These are phyloP conservation scores for Melampsora occidentalis DNA, from an alignment of 1,284 basidiomycete species.

Conservation along the genomic window DNA sequence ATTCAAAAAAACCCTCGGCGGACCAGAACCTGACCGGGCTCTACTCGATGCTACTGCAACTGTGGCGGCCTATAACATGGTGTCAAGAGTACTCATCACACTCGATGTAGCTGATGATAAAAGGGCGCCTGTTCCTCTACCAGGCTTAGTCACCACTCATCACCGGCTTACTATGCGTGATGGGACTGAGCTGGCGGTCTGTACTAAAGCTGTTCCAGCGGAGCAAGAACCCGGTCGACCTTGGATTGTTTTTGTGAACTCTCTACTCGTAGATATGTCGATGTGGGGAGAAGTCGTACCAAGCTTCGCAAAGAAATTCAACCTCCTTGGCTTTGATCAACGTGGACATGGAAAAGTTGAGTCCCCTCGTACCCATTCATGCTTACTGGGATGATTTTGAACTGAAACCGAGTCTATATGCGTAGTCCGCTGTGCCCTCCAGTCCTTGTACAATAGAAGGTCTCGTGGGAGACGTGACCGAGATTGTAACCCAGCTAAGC, in stretches of 20 bases:
- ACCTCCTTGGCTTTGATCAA: slow-evolving; percentile 56
- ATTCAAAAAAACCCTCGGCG: slow-evolving; percentile 50
- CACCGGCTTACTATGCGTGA: slow-evolving; percentile 32
- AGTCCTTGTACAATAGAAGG: slow-evolving; percentile 53
- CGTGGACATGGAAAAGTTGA: slow-evolving; percentile 55
- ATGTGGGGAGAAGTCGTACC: slow-evolving; percentile 56
- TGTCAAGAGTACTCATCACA: slow-evolving; percentile 56
- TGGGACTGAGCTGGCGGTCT: slow-evolving; percentile 34
- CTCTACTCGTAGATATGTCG: slow-evolving; percentile 55
- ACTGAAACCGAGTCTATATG: neutral
- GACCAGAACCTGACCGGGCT: slow-evolving; percentile 50
- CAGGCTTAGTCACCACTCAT: slow-evolving; percentile 46
- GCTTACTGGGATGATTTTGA: neutral
- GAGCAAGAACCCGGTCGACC: slow-evolving; percentile 44
- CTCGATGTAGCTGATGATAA: slow-evolving; percentile 55
- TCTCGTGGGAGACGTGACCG: slow-evolving; percentile 55
- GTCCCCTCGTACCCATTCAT: slow-evolving; percentile 2
- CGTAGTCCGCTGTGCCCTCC: slow-evolving; percentile 52
- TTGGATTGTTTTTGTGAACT: slow-evolving; percentile 56
- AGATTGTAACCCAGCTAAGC: slow-evolving; percentile 52
- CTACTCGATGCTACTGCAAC: slow-evolving; percentile 55
- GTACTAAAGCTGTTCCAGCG: slow-evolving; percentile 12
- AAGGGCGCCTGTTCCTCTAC: slow-evolving; percentile 51
- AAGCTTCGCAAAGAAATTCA: slow-evolving; percentile 53
- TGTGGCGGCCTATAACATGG: slow-evolving; percentile 57